Conservation (phyloP, 139 green algal species). For the Chlamydomonas incerta region DNA sequence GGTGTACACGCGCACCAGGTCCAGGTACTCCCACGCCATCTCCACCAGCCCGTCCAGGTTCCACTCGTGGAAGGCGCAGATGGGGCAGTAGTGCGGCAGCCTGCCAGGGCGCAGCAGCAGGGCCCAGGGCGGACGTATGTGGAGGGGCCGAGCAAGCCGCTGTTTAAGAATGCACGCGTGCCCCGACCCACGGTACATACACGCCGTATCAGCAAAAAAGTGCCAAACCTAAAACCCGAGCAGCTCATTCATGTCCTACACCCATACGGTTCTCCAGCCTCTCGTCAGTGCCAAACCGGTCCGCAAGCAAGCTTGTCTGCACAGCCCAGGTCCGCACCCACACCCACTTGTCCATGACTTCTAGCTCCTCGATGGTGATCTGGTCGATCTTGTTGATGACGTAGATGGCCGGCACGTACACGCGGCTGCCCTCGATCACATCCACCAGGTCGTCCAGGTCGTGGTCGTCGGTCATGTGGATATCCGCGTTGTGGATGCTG, state of each 20-base stretch:
- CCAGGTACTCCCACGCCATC: slow-evolving; percentile 97
- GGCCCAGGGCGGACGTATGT: too few relatives aligned
- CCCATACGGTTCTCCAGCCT: too few relatives aligned
- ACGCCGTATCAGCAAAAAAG: too few relatives aligned
- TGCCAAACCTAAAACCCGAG: too few relatives aligned
- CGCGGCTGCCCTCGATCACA: slow-evolving; percentile 94
- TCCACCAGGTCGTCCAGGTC: slow-evolving; percentile 97
- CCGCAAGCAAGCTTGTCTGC: too few relatives aligned
- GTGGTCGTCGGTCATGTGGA: slow-evolving; percentile 87
- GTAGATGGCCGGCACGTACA: slow-evolving; percentile 98
- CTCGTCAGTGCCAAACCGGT: too few relatives aligned
- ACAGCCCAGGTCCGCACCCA: too few relatives aligned
- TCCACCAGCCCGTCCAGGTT: slow-evolving; percentile 96
- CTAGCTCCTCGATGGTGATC: slow-evolving; percentile 95
- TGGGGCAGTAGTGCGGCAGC: slow-evolving; percentile 97
- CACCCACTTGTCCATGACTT: slow-evolving; percentile 72
- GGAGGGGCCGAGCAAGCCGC: too few relatives aligned
- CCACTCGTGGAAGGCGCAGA: slow-evolving; percentile 92
- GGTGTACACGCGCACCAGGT: slow-evolving; percentile 93
- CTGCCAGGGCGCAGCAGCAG: slow-evolving; percentile 9
- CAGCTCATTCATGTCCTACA: too few relatives aligned
- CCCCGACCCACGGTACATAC: too few relatives aligned
- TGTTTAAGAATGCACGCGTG: too few relatives aligned
- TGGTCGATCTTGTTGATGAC: slow-evolving; percentile 98
- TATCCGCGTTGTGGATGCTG: slow-evolving; percentile 95